Percentiles rank a stretch among this genome's conserved stretches.
Evolutionary conservation across 257 asterid genomes (phyloP).

Genomic region (Craterostigma plantagineum): DNA sequence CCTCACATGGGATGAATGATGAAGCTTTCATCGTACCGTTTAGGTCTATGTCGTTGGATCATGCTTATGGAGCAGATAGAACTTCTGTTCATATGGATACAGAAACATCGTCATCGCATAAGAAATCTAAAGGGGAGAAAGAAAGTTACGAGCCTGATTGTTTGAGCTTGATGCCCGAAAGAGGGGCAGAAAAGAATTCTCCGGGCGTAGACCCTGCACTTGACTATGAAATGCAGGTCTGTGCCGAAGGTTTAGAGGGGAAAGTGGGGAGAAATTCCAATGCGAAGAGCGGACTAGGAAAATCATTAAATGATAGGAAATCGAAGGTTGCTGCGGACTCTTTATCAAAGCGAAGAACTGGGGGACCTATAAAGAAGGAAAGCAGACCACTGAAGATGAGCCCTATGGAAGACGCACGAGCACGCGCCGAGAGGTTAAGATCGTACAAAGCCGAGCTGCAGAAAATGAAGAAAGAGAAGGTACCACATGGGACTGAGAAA

Average conservation of each 20-base stretch:
- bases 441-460: conserved; percentile 81
- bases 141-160: conserved; percentile 63
- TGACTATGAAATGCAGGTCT: conserved; percentile 73
- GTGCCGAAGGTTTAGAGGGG: conserved; percentile 23
- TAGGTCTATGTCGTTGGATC: conserved; percentile 56
- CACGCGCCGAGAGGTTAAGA: conserved; percentile 87
- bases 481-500: conserved; percentile 6
- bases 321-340: conserved; percentile 31
- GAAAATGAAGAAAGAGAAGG: conserved; percentile 88
- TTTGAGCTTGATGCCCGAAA: conserved; percentile 71
- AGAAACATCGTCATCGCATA: conserved; percentile 44
- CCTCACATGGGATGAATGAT: conserved; percentile 38
- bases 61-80: conserved; percentile 33
- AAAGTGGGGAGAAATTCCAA: conserved; percentile 26
- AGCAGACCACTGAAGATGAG: conserved; percentile 42
- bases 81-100: conserved; percentile 49
- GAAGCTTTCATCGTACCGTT: conserved; percentile 62
- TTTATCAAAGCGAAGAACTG: conserved; percentile 41
- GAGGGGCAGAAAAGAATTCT: conserved; percentile 41
- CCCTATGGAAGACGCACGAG: conserved; percentile 78
- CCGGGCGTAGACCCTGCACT: conserved; percentile 42
- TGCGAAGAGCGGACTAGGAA: conserved; percentile 26
- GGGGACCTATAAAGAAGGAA: conserved; percentile 64
- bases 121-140: conserved; percentile 26
- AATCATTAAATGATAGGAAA: conserved; percentile 40